phyloP scores from a whole-genome alignment of 345 rosid species.

The Sisymbrium irio region DNA sequence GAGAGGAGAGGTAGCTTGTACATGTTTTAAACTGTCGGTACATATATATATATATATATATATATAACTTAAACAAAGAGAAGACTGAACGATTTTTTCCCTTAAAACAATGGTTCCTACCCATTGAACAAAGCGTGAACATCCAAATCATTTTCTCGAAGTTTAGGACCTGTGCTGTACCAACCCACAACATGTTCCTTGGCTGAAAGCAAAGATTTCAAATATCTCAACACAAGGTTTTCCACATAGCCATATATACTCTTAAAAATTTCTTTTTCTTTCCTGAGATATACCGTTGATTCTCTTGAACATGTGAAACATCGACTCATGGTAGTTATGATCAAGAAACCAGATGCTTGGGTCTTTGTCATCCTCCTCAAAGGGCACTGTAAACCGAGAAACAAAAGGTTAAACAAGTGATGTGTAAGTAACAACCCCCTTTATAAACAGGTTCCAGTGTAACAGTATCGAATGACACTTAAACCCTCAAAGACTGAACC shows the following conservation, averaged over 20 bases:
- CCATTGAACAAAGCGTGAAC: slow-evolving; percentile 68
- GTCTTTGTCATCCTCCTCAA: slow-evolving; percentile 96
- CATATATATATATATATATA: background rate
- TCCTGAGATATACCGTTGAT: slow-evolving; percentile 52
- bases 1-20: background rate
- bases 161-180: slow-evolving; percentile 94
- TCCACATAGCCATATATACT: slow-evolving; percentile 6
- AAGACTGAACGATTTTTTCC: background rate
- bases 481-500: background rate
- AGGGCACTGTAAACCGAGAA: slow-evolving; percentile 59
- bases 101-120: slow-evolving; percentile 36
- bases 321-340: slow-evolving; percentile 93
- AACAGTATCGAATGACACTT: background rate
- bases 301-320: slow-evolving; percentile 98
- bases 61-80: background rate
- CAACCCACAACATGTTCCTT: slow-evolving; percentile 98
- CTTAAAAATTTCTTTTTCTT: background rate
- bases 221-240: background rate
- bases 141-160: slow-evolving; percentile 84
- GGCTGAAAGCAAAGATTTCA: slow-evolving; percentile 44
- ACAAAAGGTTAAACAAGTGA: background rate
- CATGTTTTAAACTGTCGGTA: background rate
- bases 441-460: background rate
- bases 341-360: slow-evolving; percentile 92
- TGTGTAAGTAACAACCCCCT: background rate